phyloP scores from a whole-genome alignment of 1,139 yeast species.

The Nadsonia commutata region DNA sequence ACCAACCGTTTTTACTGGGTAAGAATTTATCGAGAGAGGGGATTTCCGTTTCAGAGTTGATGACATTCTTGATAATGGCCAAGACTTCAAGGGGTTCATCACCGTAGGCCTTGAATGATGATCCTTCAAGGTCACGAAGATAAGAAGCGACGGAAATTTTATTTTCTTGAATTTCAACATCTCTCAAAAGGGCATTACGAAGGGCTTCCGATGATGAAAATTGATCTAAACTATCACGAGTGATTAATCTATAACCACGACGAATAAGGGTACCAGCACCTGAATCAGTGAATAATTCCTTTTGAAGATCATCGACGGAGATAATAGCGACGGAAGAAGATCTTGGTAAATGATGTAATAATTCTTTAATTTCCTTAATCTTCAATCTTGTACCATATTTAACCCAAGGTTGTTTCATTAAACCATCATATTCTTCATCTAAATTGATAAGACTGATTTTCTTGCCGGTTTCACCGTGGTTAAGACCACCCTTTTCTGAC shows the following conservation, averaged over 20 bases:
- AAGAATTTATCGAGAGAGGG: constrained; percentile 80
- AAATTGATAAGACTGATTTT: constrained; percentile 79
- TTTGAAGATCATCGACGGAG: constrained; percentile 86
- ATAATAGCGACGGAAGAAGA: constrained; percentile 96
- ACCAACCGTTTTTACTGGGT: constrained; percentile 88
- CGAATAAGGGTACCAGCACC: constrained; percentile 98
- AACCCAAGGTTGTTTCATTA: constrained; percentile 93
- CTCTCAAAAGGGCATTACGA: constrained; percentile 63
- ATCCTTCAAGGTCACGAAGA: constrained; percentile 50
- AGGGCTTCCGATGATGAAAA: constrained; percentile 60
- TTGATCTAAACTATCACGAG: constrained; percentile 49
- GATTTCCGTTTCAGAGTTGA: constrained; percentile 30
- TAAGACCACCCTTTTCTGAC: constrained; percentile 95
- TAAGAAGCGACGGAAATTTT: constrained; percentile 69
- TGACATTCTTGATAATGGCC: constrained; percentile 53
- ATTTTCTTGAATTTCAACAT: constrained; percentile 58
- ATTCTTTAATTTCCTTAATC: constrained; percentile 89
- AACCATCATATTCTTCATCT: constrained; percentile 87
- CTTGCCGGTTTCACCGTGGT: constrained; percentile 84
- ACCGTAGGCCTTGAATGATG: constrained; percentile 65
- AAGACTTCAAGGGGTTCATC: constrained; percentile 93
- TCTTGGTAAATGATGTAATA: constrained; percentile 85
- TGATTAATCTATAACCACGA: constrained; percentile 83
- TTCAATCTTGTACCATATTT: constrained; percentile 96
- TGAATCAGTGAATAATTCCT: constrained; percentile 92